These are phyloP conservation scores for Talaromyces wortmannii DNA, from an alignment of 495 filamentous ascomycete species.

Conservation along the genomic window DNA sequence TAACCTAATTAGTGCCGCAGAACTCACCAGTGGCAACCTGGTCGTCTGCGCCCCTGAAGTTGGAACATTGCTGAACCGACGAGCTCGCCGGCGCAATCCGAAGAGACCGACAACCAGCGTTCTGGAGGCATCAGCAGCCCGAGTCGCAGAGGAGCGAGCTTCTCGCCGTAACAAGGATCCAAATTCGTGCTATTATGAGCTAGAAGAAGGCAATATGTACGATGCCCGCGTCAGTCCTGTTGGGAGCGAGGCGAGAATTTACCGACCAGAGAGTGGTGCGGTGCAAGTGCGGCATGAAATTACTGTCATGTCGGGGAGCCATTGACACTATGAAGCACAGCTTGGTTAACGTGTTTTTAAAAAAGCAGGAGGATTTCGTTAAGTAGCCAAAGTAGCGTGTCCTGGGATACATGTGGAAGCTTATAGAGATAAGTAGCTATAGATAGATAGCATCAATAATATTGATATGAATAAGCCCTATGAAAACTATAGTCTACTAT, in stretches of 20 bases:
- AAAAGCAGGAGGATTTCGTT: too few relatives aligned
- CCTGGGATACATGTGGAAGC: too few relatives aligned
- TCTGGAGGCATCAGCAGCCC: not conserved
- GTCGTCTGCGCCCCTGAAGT: constrained; percentile 3
- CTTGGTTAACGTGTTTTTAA: too few relatives aligned
- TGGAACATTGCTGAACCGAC: not conserved
- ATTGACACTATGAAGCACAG: too few relatives aligned
- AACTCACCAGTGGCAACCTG: not conserved
- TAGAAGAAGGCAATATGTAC: not conserved
- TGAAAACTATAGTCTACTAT: too few relatives aligned
- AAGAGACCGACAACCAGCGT: not conserved
- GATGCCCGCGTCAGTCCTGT: not conserved
- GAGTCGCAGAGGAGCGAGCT: not conserved
- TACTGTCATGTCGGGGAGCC: not conserved
- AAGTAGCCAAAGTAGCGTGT: too few relatives aligned
- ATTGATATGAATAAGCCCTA: too few relatives aligned
- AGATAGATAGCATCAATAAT: too few relatives aligned
- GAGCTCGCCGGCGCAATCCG: not conserved
- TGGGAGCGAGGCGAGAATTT: not conserved
- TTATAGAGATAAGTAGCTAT: too few relatives aligned
- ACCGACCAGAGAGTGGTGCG: not conserved
- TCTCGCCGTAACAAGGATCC: not conserved
- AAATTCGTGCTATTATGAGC: not conserved
- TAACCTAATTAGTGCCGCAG: not conserved
- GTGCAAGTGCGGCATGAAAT: not conserved